phyloP scores from a whole-genome alignment of 192 early-diverging fungal genomes.

The Martensiomyces pterosporus region DNA sequence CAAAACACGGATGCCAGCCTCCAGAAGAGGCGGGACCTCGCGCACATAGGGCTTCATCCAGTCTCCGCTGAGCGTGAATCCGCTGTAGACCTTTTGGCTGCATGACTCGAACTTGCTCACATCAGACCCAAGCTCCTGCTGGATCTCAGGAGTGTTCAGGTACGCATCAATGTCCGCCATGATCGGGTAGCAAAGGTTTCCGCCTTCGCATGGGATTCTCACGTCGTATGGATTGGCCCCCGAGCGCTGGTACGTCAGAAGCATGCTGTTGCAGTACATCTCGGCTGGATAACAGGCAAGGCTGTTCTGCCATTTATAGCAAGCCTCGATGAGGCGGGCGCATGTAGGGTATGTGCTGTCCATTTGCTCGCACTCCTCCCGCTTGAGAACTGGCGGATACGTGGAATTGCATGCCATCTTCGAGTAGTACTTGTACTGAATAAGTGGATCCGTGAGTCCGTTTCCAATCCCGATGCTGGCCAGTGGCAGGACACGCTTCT shows the following conservation, averaged over 20 bases:
- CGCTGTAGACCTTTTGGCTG: constrained; percentile 75
- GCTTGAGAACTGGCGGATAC: constrained; percentile 72
- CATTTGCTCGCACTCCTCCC: constrained; percentile 76
- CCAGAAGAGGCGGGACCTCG: constrained; percentile 68
- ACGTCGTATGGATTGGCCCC: constrained; percentile 94
- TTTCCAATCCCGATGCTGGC: constrained; percentile 85
- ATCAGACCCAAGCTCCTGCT: constrained; percentile 72
- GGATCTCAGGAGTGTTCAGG: constrained; percentile 75
- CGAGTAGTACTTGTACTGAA: constrained; percentile 87
- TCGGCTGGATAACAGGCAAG: constrained; percentile 80
- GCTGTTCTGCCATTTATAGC: constrained; percentile 77
- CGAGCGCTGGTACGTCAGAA: constrained; percentile 73
- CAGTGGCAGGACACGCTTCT: constrained; percentile 62
- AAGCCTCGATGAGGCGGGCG: constrained; percentile 65
- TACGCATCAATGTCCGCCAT: constrained; percentile 73
- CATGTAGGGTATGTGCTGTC: constrained; percentile 69
- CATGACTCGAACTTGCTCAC: constrained; percentile 69
- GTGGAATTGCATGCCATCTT: constrained; percentile 68
- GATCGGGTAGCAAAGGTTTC: constrained; percentile 85
- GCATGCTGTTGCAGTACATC: constrained; percentile 83
- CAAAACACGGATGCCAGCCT: constrained; percentile 74
- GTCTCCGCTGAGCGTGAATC: constrained; percentile 81
- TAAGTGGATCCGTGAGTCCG: constrained; percentile 81
- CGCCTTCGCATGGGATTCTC: constrained; percentile 76
- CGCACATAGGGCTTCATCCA: constrained; percentile 81